A percentile compares a stretch with the other conserved stretches of the same genome.
Conservation (phyloP, 2,329 filamentous ascomycete species). For the Graphilbum sp. region DNA sequence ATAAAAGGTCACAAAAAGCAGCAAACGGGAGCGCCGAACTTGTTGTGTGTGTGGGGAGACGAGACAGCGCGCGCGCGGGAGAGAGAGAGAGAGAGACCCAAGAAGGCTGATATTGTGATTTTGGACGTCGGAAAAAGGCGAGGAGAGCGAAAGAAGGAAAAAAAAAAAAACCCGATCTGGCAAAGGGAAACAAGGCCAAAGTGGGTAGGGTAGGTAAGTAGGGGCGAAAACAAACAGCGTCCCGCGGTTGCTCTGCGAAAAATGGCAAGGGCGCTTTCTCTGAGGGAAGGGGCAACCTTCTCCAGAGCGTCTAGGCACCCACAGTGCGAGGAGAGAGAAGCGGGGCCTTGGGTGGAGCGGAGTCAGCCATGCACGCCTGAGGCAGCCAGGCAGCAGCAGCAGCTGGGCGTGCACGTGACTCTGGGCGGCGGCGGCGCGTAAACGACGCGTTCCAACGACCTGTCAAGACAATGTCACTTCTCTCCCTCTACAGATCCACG, state of each 20-base stretch:
- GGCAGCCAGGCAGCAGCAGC: constrained; percentile 70
- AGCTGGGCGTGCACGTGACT: constrained; percentile 60
- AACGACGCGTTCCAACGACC: not conserved
- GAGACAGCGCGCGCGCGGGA: too few species aligned
- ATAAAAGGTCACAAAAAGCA: not conserved
- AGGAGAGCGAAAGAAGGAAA: not conserved
- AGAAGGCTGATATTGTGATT: too few species aligned
- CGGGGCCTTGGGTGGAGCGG: constrained; percentile 5
- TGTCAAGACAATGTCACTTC: too few species aligned
- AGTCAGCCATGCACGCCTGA: constrained; percentile 3
- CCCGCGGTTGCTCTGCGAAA: not conserved
- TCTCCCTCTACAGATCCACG: too few species aligned
- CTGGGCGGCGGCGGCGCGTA: not conserved
- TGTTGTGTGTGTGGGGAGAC: too few species aligned
- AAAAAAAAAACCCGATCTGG: constrained; percentile 1
- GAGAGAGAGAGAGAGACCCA: too few species aligned
- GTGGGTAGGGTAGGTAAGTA: constrained; percentile 2
- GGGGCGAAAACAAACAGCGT: not conserved
- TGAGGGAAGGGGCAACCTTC: constrained; percentile 7
- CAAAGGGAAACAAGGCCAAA: constrained; percentile 3
- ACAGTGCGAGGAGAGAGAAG: too few species aligned
- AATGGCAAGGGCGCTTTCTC: constrained; percentile 3
- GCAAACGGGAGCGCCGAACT: constrained; percentile 1
- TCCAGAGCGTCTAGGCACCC: too few species aligned
- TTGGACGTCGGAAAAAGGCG: constrained; percentile 4